Evolutionary conservation across 1,284 basidiomycete species (phyloP), one percentile per base, ranked within the genome.

Genomic region (Waitea zeae): DNA sequence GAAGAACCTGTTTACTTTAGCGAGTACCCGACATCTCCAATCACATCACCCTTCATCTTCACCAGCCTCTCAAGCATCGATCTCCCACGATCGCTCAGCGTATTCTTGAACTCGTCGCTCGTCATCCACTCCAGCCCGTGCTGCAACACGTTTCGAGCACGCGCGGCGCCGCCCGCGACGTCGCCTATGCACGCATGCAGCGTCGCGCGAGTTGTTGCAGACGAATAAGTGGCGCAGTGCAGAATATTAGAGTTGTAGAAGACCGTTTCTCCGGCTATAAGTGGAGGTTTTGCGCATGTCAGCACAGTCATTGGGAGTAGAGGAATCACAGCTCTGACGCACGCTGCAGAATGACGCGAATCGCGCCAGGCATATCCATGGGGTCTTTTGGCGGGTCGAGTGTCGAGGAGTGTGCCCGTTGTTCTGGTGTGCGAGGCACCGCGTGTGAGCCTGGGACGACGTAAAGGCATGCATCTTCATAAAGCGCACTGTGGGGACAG

Each of bases 201-300:
- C 1, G 83, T 87, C 17, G 73, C 71, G 2, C 83, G 65, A 35
- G 56, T 61, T 15, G 52, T 49, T 19, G 50, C 49, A 1, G 66
- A 56, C 41, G 64, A 61, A 50, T 87, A 87, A 12, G 63, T 61
- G 5, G 71, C 79, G 37, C 75, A 77, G 45, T 86, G 80, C 19
- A 87, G 56, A 41, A 87, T 80, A 46, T 87, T 81, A 46, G 70
- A 74, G 48, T 83, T 82, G 52, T 87, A 87, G 51, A 86, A 86
- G 11, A 79, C 77, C 0, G 76, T 78, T 42, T 88, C 76, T 0
- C 83, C 82, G 1, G 62, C 62, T 67, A 41, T n/a, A 4, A 12
- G 14, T 2, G 11, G 24, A n/a, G 7, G 24, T 18, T 18, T 15
- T 15, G 17, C 19, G 7, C 15, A 29, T 19, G 17, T 26, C 22